Evolutionary conservation across 2,329 filamentous ascomycete genomes (phyloP), one percentile per base, ranked within the genome.

Genomic region (Diaporthe vexans): DNA sequence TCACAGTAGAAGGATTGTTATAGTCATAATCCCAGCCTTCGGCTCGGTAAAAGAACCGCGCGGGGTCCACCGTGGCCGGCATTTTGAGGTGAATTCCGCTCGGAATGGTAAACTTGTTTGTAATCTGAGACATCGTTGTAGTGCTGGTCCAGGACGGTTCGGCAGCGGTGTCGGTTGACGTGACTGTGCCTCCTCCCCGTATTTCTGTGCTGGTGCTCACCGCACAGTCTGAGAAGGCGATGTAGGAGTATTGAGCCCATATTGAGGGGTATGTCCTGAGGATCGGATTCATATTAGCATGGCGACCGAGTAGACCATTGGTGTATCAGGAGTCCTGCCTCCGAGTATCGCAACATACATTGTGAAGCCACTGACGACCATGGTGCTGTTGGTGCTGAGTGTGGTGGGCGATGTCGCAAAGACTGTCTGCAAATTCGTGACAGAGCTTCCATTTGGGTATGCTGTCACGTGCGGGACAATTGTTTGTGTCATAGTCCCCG

Each of bases 371-470:
- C 46, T 52, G 46, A 67, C 63, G 1, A 67, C 63, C 21, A n/a
- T 15, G 13, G 63, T 67, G 46, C 46, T 67, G 46, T 33, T 67
- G 13, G 21, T 33, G 29, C 46, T 67, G 15, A 29, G n/a, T 5
- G 52, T 67, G 1, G 19, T 52, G 29, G 63, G 63, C 4, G 40
- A 13, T 3, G 63, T 67, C n/a, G 63, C 46, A 8, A 67, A 15
- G 4, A 52, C 21, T 24, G 63, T 67, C 46, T 67, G 43, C n/a
- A 52, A 52, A 15, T 67, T 52, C 1, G 63, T 67, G 33, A 67
- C 63, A 26, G 21, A 67, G 63, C 63, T 67, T 52, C 63, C 63
- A 52, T 67, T 52, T 35, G 63, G 46, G 11, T 67, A 67, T 26
- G 63, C 29, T 7, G 63, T 67, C 17, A 67, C 52, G 29, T 67